phyloP scores from a whole-genome alignment of 768 basidiomycete species.

The Tricholoma sp. region DNA sequence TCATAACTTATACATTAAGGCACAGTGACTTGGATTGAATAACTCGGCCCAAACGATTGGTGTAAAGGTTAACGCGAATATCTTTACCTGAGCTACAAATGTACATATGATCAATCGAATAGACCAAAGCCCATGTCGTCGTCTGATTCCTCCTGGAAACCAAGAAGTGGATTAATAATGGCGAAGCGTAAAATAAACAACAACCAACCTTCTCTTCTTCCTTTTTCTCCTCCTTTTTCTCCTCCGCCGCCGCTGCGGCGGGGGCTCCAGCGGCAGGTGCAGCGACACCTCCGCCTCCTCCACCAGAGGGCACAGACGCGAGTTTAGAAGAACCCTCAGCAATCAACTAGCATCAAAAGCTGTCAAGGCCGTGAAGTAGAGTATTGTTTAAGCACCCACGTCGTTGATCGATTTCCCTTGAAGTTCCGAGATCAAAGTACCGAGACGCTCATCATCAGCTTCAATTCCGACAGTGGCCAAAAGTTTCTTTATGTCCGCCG shows the following conservation, averaged over 20 bases:
- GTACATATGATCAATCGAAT: conserved; percentile 64
- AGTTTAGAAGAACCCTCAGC: conserved; percentile 90
- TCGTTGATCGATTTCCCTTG: conserved; percentile 83
- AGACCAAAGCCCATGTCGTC: conserved; percentile 99
- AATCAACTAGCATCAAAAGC: conserved; percentile 60
- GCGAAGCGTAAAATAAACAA: not conserved
- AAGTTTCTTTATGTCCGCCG: conserved; percentile 83
- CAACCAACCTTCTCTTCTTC: conserved; percentile 76
- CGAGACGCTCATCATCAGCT: conserved; percentile 75
- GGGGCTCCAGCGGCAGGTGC: conserved; percentile 45
- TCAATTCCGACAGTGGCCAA: conserved; percentile 85
- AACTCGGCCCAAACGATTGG: too few relatives aligned
- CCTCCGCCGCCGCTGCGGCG: conserved; percentile 62
- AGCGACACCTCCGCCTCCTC: conserved; percentile 56
- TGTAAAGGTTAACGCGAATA: not conserved
- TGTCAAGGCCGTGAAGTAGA: conserved; percentile 2
- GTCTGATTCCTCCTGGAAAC: conserved; percentile 80
- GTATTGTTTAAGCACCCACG: conserved; percentile 39
- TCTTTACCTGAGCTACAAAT: not conserved
- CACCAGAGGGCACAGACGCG: conserved; percentile 95
- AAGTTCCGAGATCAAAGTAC: conserved; percentile 85
- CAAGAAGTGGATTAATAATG: not conserved
- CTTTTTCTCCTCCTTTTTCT: conserved; percentile 86
- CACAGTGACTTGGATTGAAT: too few relatives aligned
- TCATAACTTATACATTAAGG: too few relatives aligned